Conservation (phyloP, 1,284 basidiomycete species). For the Pterula multifida region DNA sequence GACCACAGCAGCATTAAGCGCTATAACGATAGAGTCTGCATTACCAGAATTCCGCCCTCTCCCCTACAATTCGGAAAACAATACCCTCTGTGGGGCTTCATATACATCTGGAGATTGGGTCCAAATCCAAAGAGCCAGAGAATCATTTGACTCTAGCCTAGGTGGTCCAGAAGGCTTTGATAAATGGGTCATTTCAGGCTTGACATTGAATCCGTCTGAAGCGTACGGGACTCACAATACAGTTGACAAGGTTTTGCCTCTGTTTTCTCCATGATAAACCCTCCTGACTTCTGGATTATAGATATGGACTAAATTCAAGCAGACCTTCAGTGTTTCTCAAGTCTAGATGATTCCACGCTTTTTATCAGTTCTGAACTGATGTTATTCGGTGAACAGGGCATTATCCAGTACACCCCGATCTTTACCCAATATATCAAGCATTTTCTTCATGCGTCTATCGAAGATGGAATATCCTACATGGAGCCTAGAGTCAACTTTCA, state of each 20-base stretch:
- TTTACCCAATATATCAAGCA: conserved; percentile 46
- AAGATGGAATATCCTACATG: conserved; percentile 64
- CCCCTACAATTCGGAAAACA: conserved; percentile 11
- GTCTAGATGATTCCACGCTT: conserved; percentile 18
- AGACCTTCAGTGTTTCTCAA: conserved; percentile 33
- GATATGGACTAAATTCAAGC: conserved; percentile 64
- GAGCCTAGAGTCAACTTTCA: conserved; percentile 64
- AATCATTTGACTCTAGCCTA: conserved; percentile 33
- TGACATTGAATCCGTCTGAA: conserved; percentile 56
- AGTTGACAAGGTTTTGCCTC: conserved; percentile 35
- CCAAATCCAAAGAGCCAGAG: conserved; percentile 37
- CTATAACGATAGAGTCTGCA: conserved; percentile 24
- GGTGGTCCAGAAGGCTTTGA: conserved; percentile 58
- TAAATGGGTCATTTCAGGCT: conserved; percentile 41
- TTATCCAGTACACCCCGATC: conserved; percentile 45
- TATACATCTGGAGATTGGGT: conserved; percentile 43
- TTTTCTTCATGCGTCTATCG: conserved; percentile 50
- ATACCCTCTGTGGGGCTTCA: conserved; percentile 28
- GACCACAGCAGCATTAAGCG: conserved; percentile 23
- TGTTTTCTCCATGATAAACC: not conserved
- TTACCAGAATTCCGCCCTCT: conserved; percentile 41
- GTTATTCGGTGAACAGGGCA: conserved; percentile 22
- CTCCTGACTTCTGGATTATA: conserved; percentile 14
- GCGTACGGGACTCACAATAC: conserved; percentile 64
- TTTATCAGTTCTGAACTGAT: not conserved